phyloP scores from a whole-genome alignment of 2,329 filamentous ascomycete genomes.

The Penicillium nordicum region DNA sequence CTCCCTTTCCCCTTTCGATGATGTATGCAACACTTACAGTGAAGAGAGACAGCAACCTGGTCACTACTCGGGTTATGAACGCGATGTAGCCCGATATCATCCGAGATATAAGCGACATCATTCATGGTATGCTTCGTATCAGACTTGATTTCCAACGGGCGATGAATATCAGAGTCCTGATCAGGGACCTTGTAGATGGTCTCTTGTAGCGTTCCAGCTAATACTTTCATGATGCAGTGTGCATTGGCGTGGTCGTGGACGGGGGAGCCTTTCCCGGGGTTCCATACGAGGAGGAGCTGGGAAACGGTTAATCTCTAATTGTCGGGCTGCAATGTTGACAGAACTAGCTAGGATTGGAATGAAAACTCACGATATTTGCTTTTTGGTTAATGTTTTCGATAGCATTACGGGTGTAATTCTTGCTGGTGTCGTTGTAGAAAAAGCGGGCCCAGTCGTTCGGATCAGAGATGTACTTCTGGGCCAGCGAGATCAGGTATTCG shows the following conservation, averaged over 20 bases:
- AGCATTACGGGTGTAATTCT: slow-evolving; percentile 34
- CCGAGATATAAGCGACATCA: slow-evolving; percentile 35
- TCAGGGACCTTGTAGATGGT: slow-evolving; percentile 27
- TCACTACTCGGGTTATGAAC: slow-evolving; percentile 28
- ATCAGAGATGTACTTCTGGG: slow-evolving; percentile 28
- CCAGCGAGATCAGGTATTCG: slow-evolving; percentile 26
- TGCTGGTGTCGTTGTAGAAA: slow-evolving; percentile 31
- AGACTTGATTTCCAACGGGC: slow-evolving; percentile 26
- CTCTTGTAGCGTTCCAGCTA: slow-evolving; percentile 30
- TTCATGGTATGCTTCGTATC: slow-evolving; percentile 24
- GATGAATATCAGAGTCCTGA: slow-evolving; percentile 2
- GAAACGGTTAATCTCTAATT: neutral
- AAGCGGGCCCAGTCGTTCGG: slow-evolving; percentile 29
- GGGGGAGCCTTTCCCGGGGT: slow-evolving; percentile 35
- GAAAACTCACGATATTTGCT: slow-evolving; percentile 29
- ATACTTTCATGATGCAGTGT: slow-evolving; percentile 38
- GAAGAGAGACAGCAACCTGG: slow-evolving; percentile 32
- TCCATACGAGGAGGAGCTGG: slow-evolving; percentile 35
- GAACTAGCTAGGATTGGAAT: neutral
- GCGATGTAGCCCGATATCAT: slow-evolving; percentile 32
- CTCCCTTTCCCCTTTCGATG: too few species aligned
- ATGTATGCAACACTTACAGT: slow-evolving; percentile 21
- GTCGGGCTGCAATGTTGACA: neutral
- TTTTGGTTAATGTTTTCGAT: slow-evolving; percentile 35
- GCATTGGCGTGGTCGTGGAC: slow-evolving; percentile 38